These are phyloP conservation scores for Nepenthes alata DNA, from an alignment of 179 eudicot genomes.

Conservation along the genomic window DNA sequence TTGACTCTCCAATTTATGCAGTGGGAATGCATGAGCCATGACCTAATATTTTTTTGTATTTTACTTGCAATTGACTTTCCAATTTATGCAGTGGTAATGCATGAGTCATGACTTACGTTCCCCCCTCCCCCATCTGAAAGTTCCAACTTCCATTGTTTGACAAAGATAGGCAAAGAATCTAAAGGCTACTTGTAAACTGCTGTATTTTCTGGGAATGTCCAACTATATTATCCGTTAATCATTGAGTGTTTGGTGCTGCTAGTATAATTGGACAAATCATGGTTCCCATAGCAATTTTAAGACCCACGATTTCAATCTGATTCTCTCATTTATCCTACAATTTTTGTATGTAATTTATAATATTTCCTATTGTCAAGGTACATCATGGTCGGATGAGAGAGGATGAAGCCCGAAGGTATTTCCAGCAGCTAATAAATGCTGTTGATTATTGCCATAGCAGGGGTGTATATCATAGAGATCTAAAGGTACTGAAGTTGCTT, in stretches of 20 bases:
- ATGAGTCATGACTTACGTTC: too few relatives aligned
- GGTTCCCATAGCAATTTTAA: too few relatives aligned
- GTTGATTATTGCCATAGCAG: conserved; percentile 98
- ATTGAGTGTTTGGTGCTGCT: too few relatives aligned
- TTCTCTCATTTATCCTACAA: background rate
- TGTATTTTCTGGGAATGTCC: too few relatives aligned
- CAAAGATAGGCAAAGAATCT: too few relatives aligned
- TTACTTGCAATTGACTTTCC: background rate
- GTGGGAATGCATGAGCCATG: too few relatives aligned
- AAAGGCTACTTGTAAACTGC: background rate
- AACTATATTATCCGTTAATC: too few relatives aligned
- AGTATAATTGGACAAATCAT: too few relatives aligned
- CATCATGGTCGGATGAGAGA: conserved; percentile 84
- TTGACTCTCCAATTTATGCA: background rate
- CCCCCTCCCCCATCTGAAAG: too few relatives aligned
- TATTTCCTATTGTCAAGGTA: conserved; percentile 31
- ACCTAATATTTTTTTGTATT: too few relatives aligned
- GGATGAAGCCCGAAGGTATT: conserved; percentile 86
- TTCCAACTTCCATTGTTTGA: too few relatives aligned
- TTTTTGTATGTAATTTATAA: background rate
- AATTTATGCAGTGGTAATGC: background rate
- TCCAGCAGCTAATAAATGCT: conserved; percentile 90
- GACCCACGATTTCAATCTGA: too few relatives aligned
- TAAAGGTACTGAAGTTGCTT: conserved; percentile 42
- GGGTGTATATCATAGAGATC: conserved; percentile 93